phyloP scores from a whole-genome alignment of 2,329 filamentous ascomycete species.

The Claviceps fusiformis region DNA sequence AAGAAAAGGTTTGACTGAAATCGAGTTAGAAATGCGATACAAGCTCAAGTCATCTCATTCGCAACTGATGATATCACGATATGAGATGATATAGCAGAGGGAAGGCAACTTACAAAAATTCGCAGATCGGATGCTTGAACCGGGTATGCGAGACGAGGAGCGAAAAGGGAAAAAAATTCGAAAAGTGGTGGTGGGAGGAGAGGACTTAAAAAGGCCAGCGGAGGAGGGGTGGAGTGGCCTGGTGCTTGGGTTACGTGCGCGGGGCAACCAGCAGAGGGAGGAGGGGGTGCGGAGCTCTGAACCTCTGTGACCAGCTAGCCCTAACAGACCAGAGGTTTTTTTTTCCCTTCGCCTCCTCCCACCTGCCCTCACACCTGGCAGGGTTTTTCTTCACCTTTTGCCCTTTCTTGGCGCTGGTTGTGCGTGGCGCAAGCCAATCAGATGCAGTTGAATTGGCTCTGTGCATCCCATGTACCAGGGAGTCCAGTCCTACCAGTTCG shows the following conservation, averaged over 20 bases:
- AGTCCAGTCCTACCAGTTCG: not conserved
- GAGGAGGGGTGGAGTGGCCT: conserved; percentile 16
- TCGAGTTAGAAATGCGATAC: not conserved
- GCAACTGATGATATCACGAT: not conserved
- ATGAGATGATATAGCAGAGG: not conserved
- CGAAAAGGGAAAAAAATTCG: conserved; percentile 22
- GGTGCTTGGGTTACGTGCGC: conserved; percentile 16
- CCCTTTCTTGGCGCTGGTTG: conserved; percentile 1
- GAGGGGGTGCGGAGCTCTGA: not conserved
- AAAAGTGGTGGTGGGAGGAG: conserved; percentile 23
- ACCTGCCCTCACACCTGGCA: not conserved
- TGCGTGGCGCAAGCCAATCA: conserved; percentile 7
- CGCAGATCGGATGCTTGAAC: conserved; percentile 31
- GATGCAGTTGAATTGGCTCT: not conserved
- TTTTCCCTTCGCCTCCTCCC: conserved; percentile 1
- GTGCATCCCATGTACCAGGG: not conserved
- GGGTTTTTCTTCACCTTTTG: conserved; percentile 7
- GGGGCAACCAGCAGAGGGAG: conserved; percentile 18
- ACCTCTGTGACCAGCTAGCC: conserved; percentile 14
- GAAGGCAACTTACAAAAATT: conserved; percentile 22
- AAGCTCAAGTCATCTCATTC: not conserved
- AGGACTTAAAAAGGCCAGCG: conserved; percentile 24
- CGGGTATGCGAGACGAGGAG: conserved; percentile 31
- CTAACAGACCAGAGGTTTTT: conserved; percentile 22
- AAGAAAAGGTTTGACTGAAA: not conserved